Evolutionary conservation across 768 basidiomycete species (phyloP).

Genomic region (Phaffia australis): DNA sequence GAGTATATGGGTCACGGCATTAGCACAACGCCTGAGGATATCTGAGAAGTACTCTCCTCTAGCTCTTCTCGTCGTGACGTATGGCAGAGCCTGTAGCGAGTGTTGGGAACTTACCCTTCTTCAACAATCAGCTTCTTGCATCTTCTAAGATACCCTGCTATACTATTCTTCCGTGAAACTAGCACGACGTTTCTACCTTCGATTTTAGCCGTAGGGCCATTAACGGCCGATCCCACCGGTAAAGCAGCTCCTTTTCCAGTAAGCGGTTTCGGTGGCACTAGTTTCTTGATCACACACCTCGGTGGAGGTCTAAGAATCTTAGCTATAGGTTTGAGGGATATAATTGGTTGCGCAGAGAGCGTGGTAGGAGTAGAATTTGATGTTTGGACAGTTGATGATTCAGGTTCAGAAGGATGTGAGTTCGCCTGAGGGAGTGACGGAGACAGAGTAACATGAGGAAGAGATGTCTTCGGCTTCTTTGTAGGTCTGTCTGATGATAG

Average conservation of each 20-base stretch:
- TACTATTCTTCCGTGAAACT: constrained; percentile 34
- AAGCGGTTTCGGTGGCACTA: constrained; percentile 19
- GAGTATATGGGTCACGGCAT: neutral
- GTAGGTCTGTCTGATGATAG: neutral
- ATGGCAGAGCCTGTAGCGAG: neutral
- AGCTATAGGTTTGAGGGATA: neutral
- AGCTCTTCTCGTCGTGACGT: neutral
- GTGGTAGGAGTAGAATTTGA: no score
- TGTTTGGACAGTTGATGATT: no score
- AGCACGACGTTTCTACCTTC: constrained; percentile 35
- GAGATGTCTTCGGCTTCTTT: neutral
- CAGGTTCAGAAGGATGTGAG: no score
- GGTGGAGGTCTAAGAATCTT: constrained; percentile 1
- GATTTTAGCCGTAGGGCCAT: constrained; percentile 30
- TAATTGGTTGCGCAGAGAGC: no score
- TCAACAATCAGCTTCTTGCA: constrained; percentile 36
- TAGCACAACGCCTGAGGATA: neutral
- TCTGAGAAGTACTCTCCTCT: neutral
- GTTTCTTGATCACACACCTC: constrained; percentile 1
- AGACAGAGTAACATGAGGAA: no score
- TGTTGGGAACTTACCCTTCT: constrained; percentile 34
- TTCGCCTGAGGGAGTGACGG: no score
- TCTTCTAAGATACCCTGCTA: constrained; percentile 36
- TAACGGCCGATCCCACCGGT: constrained; percentile 18
- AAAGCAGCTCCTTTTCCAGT: neutral